Percentiles rank a stretch among this genome's conserved stretches.
These are phyloP conservation scores for Berberis thunbergii DNA, from an alignment of 164 flowering plant genomes.

Conservation along the genomic window DNA sequence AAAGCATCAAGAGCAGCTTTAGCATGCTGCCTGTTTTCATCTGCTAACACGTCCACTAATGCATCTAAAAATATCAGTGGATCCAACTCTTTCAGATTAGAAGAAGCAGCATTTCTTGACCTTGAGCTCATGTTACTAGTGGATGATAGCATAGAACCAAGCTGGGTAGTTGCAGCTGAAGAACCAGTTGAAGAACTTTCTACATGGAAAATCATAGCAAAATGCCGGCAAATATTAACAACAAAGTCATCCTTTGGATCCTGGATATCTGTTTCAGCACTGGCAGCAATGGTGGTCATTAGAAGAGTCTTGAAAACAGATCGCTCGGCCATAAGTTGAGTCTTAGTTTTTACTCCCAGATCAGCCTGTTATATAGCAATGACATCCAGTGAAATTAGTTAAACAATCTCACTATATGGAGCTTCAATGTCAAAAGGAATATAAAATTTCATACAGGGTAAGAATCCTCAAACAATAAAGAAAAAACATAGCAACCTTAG, in stretches of 20 bases:
- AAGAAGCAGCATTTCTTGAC: conserved; percentile 30
- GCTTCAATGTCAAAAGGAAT: no score
- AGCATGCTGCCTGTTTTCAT: conserved; percentile 87
- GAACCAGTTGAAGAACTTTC: conserved; percentile 40
- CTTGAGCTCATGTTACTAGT: conserved; percentile 28
- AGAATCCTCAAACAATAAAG: no score
- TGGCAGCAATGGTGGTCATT: conserved; percentile 79
- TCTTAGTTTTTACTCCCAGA: conserved; percentile 96
- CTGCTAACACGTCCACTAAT: conserved; percentile 84
- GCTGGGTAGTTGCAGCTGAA: conserved; percentile 27
- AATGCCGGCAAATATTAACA: conserved; percentile 78
- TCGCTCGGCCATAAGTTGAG: conserved; percentile 97
- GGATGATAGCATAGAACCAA: conserved; percentile 46
- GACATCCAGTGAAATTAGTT: not conserved
- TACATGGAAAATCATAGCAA: conserved; percentile 85
- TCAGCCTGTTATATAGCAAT: conserved; percentile 56
- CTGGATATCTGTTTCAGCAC: conserved; percentile 71
- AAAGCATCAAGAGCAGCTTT: conserved; percentile 84
- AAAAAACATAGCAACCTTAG: no score
- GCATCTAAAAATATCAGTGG: conserved; percentile 94
- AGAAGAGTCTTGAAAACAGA: conserved; percentile 84
- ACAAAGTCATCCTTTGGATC: conserved; percentile 83
- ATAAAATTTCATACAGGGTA: no score
- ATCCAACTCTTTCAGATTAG: conserved; percentile 84
- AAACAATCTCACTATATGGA: not conserved